phyloP scores from a whole-genome alignment of 2,329 filamentous ascomycete species.

The Epichloe festucae region DNA sequence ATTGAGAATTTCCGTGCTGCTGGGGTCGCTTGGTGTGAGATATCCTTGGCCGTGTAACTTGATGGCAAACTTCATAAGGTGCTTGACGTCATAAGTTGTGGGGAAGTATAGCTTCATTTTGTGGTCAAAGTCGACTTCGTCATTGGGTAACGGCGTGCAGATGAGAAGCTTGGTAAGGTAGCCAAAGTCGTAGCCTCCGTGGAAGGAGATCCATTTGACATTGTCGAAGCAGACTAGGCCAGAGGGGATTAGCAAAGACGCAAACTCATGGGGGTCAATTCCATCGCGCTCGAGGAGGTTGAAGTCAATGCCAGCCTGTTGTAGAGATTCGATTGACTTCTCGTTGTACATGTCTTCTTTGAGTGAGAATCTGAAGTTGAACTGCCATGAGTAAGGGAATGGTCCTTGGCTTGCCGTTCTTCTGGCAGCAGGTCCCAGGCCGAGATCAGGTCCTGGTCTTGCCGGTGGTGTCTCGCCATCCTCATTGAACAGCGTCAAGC shows the following conservation, averaged over 20 bases:
- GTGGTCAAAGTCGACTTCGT: constrained; percentile 79
- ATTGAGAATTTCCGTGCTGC: constrained; percentile 60
- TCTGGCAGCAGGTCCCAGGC: constrained; percentile 23
- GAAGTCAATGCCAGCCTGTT: constrained; percentile 89
- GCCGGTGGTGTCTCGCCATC: constrained; percentile 77
- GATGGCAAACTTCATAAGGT: constrained; percentile 83
- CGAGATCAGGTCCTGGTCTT: constrained; percentile 39
- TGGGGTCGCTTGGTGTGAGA: constrained; percentile 48
- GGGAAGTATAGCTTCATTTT: constrained; percentile 90
- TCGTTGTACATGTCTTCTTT: constrained; percentile 97
- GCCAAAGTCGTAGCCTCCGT: constrained; percentile 96
- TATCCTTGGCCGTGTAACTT: constrained; percentile 52
- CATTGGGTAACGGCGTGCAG: constrained; percentile 69
- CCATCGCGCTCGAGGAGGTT: constrained; percentile 70
- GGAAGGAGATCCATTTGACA: constrained; percentile 93
- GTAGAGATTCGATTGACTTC: constrained; percentile 81
- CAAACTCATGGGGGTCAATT: constrained; percentile 83
- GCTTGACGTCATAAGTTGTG: constrained; percentile 89
- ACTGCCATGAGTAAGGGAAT: constrained; percentile 90
- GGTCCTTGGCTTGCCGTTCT: constrained; percentile 31
- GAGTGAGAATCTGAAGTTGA: constrained; percentile 95
- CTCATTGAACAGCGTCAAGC: constrained; percentile 83
- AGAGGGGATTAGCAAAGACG: constrained; percentile 78
- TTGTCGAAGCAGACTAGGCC: constrained; percentile 79
- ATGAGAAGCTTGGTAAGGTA: constrained; percentile 92